A percentile compares a stretch with the other conserved stretches of the same genome.
Conservation (phyloP, 163 green algal species). For the Trebouxia gelatinosa region DNA sequence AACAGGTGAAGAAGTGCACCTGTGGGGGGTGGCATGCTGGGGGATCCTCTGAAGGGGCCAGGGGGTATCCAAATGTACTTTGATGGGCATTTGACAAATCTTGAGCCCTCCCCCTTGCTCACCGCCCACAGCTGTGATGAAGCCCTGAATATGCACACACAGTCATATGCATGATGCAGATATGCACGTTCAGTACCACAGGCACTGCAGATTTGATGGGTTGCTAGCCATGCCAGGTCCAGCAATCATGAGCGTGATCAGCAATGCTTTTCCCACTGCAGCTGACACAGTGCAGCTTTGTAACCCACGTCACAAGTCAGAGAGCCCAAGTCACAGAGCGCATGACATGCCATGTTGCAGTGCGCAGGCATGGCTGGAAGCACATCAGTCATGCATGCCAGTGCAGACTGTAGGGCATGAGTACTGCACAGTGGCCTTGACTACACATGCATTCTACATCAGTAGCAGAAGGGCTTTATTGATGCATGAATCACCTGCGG, state of each 20-base stretch:
- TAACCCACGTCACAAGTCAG: too few species aligned
- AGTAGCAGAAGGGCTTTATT: too few species aligned
- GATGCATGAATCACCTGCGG: constrained; percentile 54
- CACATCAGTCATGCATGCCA: not conserved
- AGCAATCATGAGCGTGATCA: not conserved
- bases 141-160: constrained; percentile 38
- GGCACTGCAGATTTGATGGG: too few species aligned
- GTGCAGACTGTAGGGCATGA: too few species aligned
- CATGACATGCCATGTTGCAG: too few species aligned
- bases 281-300: not conserved
- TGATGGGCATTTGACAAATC: constrained; percentile 76
- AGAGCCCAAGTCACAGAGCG: too few species aligned
- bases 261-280: not conserved
- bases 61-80: constrained; percentile 61
- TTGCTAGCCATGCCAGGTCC: not conserved
- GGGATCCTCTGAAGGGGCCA: constrained; percentile 74
- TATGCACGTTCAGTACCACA: not conserved
- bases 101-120: constrained; percentile 47
- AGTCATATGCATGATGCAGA: not conserved
- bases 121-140: constrained; percentile 44
- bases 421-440: too few species aligned
- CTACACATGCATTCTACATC: too few species aligned
- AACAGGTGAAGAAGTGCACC: too few species aligned
- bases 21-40: constrained; percentile 67
- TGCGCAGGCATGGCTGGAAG: not conserved